Evolutionary conservation across 2,329 filamentous ascomycete species (phyloP), one percentile per base, ranked within the genome.

Genomic region (Simplicillium sp.): DNA sequence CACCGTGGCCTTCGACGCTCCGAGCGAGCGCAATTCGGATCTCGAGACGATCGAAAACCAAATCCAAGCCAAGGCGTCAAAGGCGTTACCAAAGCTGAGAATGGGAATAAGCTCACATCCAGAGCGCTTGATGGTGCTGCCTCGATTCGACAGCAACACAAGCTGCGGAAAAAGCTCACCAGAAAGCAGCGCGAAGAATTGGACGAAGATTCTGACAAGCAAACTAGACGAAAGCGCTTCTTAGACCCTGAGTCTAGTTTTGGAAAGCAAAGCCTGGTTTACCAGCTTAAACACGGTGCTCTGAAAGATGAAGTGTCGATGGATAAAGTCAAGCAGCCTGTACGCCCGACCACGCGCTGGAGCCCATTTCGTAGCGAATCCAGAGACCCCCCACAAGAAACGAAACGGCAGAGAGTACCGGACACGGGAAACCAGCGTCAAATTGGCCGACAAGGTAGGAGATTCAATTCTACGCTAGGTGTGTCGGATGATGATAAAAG

Each of bases 1-100:
- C 75, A 79, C 48, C 68, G 73, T 36, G 83, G 83, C 12, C 67
- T 87, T 41, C 75, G 79, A 35, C 53, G 64, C 57, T 59, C 75
- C 49, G 48, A 68, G 53, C 50, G 57, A 45, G 57, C 48, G 32
- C 53, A 56, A 36, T 50, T 49, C 43, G 54, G 55, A 25, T 25
- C 20, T 49, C 50, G 28, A 7, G 41, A 39, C 37, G 48, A 34
- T 35, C 39, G n/a, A n/a, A n/a, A n/a, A n/a, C n/a, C n/a, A n/a
- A n/a, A n/a, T n/a, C n/a, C n/a, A n/a, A 20, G 37, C 32, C 12
- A 15, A 35, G 3, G 38, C 33, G 9, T 39, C 42, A 12, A 14
- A 25, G 13, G 16, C 14, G 18, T 11, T 35, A 34, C 29, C 9
- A 32, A 15, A 29, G 43, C 12, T 34, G 40, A 14, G 35, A 39